phyloP scores from a whole-genome alignment of 805 yeast species.

The Soucietia sequanensis region DNA sequence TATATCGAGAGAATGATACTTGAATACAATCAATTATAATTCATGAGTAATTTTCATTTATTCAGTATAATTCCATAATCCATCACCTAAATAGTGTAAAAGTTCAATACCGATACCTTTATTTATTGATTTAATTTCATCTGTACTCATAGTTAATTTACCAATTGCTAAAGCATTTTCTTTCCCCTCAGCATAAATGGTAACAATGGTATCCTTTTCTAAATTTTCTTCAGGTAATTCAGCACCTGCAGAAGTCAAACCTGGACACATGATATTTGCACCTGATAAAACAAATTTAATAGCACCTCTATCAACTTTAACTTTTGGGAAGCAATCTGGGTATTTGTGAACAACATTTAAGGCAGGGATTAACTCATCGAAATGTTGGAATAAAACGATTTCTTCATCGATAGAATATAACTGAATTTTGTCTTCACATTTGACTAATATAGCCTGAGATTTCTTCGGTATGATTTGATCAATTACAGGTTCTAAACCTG shows the following conservation, averaged over 20 bases:
- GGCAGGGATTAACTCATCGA: constrained; percentile 75
- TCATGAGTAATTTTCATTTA: no score
- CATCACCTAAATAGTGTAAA: constrained; percentile 84
- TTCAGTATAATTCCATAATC: constrained; percentile 67
- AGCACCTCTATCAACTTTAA: constrained; percentile 94
- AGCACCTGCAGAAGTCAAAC: constrained; percentile 85
- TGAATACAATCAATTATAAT: no score
- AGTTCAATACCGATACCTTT: constrained; percentile 90
- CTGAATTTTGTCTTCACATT: constrained; percentile 88
- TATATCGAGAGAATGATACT: no score
- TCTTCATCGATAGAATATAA: constrained; percentile 71
- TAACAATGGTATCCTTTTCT: constrained; percentile 68
- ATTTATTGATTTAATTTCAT: constrained; percentile 77
- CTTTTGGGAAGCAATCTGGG: constrained; percentile 80
- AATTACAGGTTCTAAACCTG: constrained; percentile 68
- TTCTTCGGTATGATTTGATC: constrained; percentile 88
- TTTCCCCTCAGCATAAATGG: constrained; percentile 89
- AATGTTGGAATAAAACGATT: constrained; percentile 77
- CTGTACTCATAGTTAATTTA: constrained; percentile 81
- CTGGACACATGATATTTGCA: constrained; percentile 97
- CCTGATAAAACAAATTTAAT: constrained; percentile 94
- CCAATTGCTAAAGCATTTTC: constrained; percentile 90
- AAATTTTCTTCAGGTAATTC: constrained; percentile 70
- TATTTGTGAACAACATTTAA: constrained; percentile 75
- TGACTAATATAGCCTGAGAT: constrained; percentile 72